Conservation (phyloP, 176 grass and related monocot genomes). For the Cymbopogon citratus region DNA sequence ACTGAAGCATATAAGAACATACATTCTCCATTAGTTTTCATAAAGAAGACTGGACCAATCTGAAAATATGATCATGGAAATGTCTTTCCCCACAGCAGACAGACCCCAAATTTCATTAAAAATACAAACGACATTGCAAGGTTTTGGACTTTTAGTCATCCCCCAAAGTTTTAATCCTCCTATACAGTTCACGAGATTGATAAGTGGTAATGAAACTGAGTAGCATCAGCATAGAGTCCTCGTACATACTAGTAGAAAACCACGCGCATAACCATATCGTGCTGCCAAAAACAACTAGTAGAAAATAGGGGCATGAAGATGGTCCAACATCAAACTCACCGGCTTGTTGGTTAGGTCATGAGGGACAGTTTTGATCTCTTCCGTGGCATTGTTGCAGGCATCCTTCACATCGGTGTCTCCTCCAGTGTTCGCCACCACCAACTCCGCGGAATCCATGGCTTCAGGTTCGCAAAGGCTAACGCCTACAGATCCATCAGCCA, state of each 20-base stretch:
- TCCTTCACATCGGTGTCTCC: constrained; percentile 22
- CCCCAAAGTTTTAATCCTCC: not conserved
- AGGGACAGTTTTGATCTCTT: not conserved
- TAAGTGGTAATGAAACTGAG: not conserved
- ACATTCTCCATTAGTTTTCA: not conserved
- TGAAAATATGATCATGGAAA: not conserved
- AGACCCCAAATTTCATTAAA: not conserved
- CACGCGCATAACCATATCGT: not conserved
- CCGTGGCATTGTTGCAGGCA: not conserved
- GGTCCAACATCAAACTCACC: constrained; percentile 3
- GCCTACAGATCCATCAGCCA: not conserved
- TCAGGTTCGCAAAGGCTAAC: not conserved
- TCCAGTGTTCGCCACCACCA: not conserved
- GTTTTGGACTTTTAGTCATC: not conserved
- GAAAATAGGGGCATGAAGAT: not conserved
- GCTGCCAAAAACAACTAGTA: not conserved
- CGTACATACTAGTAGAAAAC: not conserved
- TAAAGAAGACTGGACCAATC: not conserved
- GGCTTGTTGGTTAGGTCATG: constrained; percentile 14
- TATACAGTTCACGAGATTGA: not conserved
- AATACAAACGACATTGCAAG: not conserved
- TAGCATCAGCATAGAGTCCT: not conserved
- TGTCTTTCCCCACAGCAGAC: not conserved
- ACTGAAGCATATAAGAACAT: constrained; percentile 38
- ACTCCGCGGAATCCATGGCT: not conserved